Conservation (phyloP, 176 grass and related monocot genomes). For the Puya raimondii region DNA sequence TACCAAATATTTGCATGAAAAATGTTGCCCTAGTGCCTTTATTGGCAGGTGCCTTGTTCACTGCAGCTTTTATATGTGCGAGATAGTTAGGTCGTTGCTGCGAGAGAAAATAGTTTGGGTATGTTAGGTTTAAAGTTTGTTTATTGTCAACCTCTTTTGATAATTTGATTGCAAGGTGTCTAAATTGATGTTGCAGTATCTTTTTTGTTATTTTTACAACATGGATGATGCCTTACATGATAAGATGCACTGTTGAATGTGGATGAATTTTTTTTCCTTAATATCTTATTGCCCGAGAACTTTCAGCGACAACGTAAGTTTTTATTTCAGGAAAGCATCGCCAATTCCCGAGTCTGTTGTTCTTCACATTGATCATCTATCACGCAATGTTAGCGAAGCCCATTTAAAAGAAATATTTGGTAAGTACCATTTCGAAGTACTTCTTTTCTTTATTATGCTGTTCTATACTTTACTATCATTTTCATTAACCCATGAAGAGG, state of each 20-base stretch:
- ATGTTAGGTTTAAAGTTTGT: no score
- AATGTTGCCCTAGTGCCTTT: no score
- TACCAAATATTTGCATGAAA: no score
- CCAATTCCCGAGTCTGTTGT: constrained; percentile 67
- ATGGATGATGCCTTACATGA: neutral
- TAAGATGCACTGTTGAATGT: neutral
- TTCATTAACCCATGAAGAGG: neutral
- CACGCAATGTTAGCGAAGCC: constrained; percentile 92
- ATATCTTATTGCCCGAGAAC: neutral
- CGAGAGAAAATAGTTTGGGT: no score
- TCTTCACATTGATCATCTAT: constrained; percentile 89
- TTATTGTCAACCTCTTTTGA: no score
- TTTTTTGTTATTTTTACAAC: no score
- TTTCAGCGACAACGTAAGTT: neutral
- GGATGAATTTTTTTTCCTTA: neutral
- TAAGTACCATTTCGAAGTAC: constrained; percentile 18
- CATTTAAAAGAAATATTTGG: constrained; percentile 99
- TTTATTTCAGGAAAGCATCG: constrained; percentile 77
- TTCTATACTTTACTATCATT: neutral
- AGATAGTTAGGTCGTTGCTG: no score
- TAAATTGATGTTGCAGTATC: no score
- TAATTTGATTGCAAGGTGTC: no score
- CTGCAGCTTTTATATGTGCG: no score
- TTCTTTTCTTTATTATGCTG: neutral
- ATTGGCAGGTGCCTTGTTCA: no score